Base-by-base conservation (phyloP, 129 eudicot genomes). In the Tagetes erecta region DNA sequence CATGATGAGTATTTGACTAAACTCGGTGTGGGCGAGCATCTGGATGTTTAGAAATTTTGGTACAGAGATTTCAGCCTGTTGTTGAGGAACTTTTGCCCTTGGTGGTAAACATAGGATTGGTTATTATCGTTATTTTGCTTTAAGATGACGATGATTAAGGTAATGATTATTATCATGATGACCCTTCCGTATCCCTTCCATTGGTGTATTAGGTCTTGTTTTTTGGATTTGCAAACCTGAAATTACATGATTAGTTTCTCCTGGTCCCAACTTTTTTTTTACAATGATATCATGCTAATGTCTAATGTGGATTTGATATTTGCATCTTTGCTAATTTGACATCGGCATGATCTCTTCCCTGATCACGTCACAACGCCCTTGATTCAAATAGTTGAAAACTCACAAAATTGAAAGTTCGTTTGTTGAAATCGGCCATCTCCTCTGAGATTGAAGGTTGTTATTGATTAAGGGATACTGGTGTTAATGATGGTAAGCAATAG, bases 21-120 rank as follows among this genome's bases (percentile, higher is more conserved):
- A 67, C 36, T 34, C 36, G 27, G 37, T 47, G 45, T 31, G 10
- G 47, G 55, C 10, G 33, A 62, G 63, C 84, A 55, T 83, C 67
- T 67, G 76, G 74, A 74, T 59, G 64, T 59, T 66, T 30, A 58
- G 70, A 75, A 87, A 74, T 87, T 85, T 87, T 87, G 89, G 67
- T 71, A 72, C 35, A 51, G 55, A 79, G 55, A 85, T 72, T 8
- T 47, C 50, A 34, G 44, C 46, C 68, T 55, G 62, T 44, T 7
- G 50, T 68, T 46, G 81, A 77, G 76, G 70, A 59, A 60, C 36
- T 63, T 70, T n/a, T 13, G 20, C 34, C 33, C 50, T 65, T 8
- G 41, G 4, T 12, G 67, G 41, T 35, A 36, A 62, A 62, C 45
- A 13, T 37, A 36, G 31, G 67, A 45, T 62, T 62, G 45, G 67